Base-by-base conservation (phyloP, 1,139 yeast species). In the Suhomyces choctaworum region DNA sequence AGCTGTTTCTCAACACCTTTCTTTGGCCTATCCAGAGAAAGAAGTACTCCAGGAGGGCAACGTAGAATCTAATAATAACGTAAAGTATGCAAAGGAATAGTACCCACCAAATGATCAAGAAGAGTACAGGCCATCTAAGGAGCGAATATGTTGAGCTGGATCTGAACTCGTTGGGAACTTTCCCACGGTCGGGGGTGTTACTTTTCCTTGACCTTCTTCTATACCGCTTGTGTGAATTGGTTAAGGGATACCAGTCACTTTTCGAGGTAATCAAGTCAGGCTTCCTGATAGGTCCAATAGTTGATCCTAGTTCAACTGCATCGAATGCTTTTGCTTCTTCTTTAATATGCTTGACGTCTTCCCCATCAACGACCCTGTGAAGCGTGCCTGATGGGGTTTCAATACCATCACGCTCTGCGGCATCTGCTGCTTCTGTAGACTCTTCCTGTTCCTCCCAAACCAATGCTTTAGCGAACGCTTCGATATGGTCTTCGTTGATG, bases 191-290 rank as follows among this genome's bases (percentile, higher is more conserved):
- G 31, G 45, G 28, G 31, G 42, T 27, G 27, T 31, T 20, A 26
- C 31, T 27, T 35, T 37, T 16, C 25, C 16, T 27, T 23, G 22
- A 16, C n/a, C 26, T 26, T 37, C 31, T 36, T 16, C 37, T 30
- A 36, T 24, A 40, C 40, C 33, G 29, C 31, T 32, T 33, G 41
- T 25, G 28, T 20, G 17, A 66, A 13, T 44, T 58, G 27, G 70
- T 64, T 3, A 80, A 62, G 0, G 89, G 89, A 13, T 75, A 75
- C 90, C 89, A 82, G 53, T 82, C 89, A 45, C 75, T 76, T 46
- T 74, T 72, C 3, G 88, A 80, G 0, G 76, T 56, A 32, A 82
- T 80, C 47, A 68, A 46, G 35, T 52, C 62, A 2, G 60, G 64
- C 35, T 44, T 35, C 16, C 30, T 37, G 15, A 33, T 22, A 4